Evolutionary conservation across 2,329 filamentous ascomycete genomes (phyloP).

Genomic region (Aspergillus amoenus): DNA sequence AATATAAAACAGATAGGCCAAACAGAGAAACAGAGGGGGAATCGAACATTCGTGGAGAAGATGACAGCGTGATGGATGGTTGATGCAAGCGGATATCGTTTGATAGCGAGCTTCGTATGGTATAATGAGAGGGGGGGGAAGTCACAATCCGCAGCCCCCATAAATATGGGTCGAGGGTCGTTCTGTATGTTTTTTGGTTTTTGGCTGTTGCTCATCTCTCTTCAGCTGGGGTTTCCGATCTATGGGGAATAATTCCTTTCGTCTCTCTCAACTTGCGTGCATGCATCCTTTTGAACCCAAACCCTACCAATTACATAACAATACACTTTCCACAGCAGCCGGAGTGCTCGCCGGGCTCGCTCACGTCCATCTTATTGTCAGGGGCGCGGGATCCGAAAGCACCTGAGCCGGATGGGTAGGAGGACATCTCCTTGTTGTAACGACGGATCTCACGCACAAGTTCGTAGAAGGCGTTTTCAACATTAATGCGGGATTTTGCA

Average conservation of each 20-base stretch:
- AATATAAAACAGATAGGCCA: slow-evolving; percentile 15
- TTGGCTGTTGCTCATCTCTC: slow-evolving; percentile 13
- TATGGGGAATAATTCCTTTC: slow-evolving; percentile 21
- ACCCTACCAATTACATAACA: slow-evolving; percentile 61
- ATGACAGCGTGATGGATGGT: slow-evolving; percentile 34
- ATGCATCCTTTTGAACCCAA: slow-evolving; percentile 21
- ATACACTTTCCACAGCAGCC: slow-evolving; percentile 86
- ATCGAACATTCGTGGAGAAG: slow-evolving; percentile 42
- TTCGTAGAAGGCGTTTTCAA: slow-evolving; percentile 98
- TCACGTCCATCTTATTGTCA: slow-evolving; percentile 73
- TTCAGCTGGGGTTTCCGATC: slow-evolving; percentile 14
- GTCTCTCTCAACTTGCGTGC: slow-evolving; percentile 22
- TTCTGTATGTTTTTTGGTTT: neutral
- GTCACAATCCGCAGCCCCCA: slow-evolving; percentile 18
- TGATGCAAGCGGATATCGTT: slow-evolving; percentile 29
- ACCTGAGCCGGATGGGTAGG: slow-evolving; percentile 69
- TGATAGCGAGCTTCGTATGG: slow-evolving; percentile 27
- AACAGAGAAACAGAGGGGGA: slow-evolving; percentile 38
- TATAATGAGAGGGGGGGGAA: slow-evolving; percentile 14
- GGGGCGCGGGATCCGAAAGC: slow-evolving; percentile 62
- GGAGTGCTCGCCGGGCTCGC: slow-evolving; percentile 49
- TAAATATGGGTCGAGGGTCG: slow-evolving; percentile 19
- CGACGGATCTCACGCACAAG: slow-evolving; percentile 96
- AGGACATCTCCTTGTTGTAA: slow-evolving; percentile 98
- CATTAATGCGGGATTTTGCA: slow-evolving; percentile 95